Conservation (phyloP, 257 asterid genomes). For the Gentiana macrophylla region DNA sequence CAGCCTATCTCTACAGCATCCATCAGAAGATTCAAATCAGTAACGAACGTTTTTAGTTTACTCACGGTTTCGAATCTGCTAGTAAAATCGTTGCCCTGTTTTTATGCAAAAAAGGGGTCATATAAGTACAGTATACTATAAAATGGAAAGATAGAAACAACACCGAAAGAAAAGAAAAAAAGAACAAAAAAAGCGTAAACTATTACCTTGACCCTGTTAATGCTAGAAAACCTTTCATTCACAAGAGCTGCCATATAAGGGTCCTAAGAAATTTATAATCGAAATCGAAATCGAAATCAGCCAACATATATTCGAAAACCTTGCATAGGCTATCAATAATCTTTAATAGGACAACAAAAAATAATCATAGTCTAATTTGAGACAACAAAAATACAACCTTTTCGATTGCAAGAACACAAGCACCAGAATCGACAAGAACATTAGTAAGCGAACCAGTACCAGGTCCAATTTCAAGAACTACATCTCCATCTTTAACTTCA, state of each 20-base stretch:
- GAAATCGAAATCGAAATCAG: background rate
- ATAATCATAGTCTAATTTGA: background rate
- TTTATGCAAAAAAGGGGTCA: too few relatives aligned
- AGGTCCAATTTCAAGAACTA: constrained; percentile 91
- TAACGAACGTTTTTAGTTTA: too few relatives aligned
- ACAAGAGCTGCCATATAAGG: constrained; percentile 83
- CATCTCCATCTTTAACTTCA: constrained; percentile 67
- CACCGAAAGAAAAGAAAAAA: too few relatives aligned
- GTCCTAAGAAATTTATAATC: constrained; percentile 38
- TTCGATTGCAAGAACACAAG: constrained; percentile 87
- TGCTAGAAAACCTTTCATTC: constrained; percentile 60
- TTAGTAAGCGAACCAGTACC: constrained; percentile 96
- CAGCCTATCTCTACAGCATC: too few relatives aligned
- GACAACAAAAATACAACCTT: constrained; percentile 35
- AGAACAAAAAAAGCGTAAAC: too few relatives aligned
- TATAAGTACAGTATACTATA: too few relatives aligned
- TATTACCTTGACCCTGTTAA: constrained; percentile 54
- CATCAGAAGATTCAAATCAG: too few relatives aligned
- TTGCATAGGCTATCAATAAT: background rate
- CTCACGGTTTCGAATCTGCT: too few relatives aligned
- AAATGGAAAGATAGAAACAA: too few relatives aligned
- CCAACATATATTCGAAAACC: background rate
- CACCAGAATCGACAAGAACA: constrained; percentile 73
- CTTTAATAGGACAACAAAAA: background rate
- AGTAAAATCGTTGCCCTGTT: too few relatives aligned